Conservation (phyloP, 2,329 filamentous ascomycete genomes). For the Chaetomiaceae sp. region DNA sequence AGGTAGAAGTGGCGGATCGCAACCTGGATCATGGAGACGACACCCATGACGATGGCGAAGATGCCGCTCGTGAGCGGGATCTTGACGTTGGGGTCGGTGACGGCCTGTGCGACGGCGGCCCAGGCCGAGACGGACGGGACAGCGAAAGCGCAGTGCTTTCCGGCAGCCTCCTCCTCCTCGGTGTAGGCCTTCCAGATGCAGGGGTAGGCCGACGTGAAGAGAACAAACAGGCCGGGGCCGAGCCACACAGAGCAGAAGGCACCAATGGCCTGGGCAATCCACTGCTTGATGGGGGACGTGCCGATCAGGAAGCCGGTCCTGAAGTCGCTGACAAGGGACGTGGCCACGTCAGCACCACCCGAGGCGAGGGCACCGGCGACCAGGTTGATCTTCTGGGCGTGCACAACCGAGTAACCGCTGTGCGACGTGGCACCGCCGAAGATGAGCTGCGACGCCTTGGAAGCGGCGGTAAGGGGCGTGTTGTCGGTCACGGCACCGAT, state of each 20-base stretch:
- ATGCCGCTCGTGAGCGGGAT: constrained; percentile 53
- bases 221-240: constrained; percentile 61
- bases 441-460: constrained; percentile 65
- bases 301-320: constrained; percentile 62
- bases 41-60: constrained; percentile 52
- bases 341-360: constrained; percentile 51
- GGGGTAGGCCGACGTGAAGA: constrained; percentile 64
- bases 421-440: constrained; percentile 60
- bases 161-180: constrained; percentile 11
- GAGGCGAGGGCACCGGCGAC: constrained; percentile 56
- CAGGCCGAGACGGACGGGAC: constrained; percentile 62
- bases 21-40: constrained; percentile 48
- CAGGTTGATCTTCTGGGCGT: constrained; percentile 61
- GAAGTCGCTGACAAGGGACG: constrained; percentile 57
- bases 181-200: constrained; percentile 47
- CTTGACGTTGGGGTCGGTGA: constrained; percentile 51
- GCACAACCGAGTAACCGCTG: constrained; percentile 42
- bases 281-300: constrained; percentile 61
- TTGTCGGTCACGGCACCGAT: constrained; percentile 56
- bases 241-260: constrained; percentile 61
- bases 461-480: constrained; percentile 60
- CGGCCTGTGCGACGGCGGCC: constrained; percentile 59
- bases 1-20: constrained; percentile 52
- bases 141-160: constrained; percentile 52
- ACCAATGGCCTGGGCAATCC: constrained; percentile 59